phyloP scores from a whole-genome alignment of 75 land plant species.

The Azolla pinnata region DNA sequence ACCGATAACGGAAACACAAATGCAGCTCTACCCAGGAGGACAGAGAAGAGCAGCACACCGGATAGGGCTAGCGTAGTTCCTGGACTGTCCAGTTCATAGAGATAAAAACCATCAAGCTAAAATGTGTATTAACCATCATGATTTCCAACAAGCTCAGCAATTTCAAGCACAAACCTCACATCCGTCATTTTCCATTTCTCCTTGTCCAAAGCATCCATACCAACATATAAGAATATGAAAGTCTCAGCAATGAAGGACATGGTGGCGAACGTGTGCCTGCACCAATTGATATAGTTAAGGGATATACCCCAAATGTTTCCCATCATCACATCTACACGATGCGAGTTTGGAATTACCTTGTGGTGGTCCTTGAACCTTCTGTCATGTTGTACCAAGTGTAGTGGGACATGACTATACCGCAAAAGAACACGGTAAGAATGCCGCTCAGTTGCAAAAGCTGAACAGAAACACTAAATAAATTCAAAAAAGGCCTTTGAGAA shows the following conservation, averaged over 20 bases:
- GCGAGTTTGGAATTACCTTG: constrained; percentile 9
- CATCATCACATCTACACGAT: not conserved
- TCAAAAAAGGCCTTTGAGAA: not conserved
- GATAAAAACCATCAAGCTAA: too few relatives aligned
- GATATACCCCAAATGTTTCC: constrained; percentile 34
- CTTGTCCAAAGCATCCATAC: constrained; percentile 34
- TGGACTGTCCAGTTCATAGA: too few relatives aligned
- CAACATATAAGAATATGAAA: constrained; percentile 37
- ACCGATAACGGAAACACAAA: constrained; percentile 68
- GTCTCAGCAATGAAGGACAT: constrained; percentile 35
- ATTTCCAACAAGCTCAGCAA: not conserved
- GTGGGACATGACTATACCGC: constrained; percentile 38
- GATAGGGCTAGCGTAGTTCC: constrained; percentile 24
- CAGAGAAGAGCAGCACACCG: constrained; percentile 22
- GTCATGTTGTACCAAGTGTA: constrained; percentile 37
- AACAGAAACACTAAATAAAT: not conserved
- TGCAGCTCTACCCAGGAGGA: constrained; percentile 64
- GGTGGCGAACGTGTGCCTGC: constrained; percentile 34
- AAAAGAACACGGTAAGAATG: constrained; percentile 34
- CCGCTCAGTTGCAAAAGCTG: constrained; percentile 32
- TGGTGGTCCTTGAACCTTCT: constrained; percentile 21
- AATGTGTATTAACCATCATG: too few relatives aligned
- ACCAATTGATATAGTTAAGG: not conserved
- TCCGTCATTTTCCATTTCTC: constrained; percentile 21
- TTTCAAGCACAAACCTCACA: constrained; percentile 9